phyloP scores from a whole-genome alignment of 176 grass and related monocot species.

The Juncus inflexus region DNA sequence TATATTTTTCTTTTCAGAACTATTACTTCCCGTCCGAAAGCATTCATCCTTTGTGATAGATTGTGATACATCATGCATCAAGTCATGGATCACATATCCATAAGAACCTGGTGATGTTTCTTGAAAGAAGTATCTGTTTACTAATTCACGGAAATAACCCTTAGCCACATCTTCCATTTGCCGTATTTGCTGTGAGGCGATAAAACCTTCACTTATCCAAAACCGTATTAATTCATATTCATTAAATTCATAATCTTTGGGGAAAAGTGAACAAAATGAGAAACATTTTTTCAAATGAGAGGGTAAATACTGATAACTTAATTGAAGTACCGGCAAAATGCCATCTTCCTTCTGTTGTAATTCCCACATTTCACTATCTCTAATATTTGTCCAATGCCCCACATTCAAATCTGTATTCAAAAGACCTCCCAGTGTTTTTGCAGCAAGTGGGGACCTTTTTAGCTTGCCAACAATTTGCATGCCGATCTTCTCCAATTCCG shows the following conservation, averaged over 20 bases:
- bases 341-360: not conserved
- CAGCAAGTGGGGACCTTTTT: conserved; percentile 19
- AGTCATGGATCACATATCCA: conserved; percentile 22
- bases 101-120: not conserved
- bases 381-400: conserved; percentile 3
- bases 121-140: conserved; percentile 23
- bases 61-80: conserved; percentile 28
- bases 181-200: not conserved
- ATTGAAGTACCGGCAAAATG: conserved; percentile 14
- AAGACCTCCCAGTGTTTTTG: conserved; percentile 24
- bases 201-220: conserved; percentile 21
- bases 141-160: conserved; percentile 7
- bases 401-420: not conserved
- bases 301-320: conserved; percentile 35
- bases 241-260: conserved; percentile 11
- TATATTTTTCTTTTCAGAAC: not conserved
- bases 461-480: conserved; percentile 14
- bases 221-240: not conserved
- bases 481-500: conserved; percentile 4
- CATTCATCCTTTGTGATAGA: conserved; percentile 11
- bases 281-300: conserved; percentile 31
- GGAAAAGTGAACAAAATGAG: conserved; percentile 22
- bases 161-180: not conserved
- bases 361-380: conserved; percentile 25
- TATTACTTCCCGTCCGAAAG: not conserved